A percentile compares a stretch with the other conserved stretches of the same genome.
These are phyloP conservation scores for Cytospora mali DNA, from an alignment of 2,329 filamentous ascomycete species.

Conservation along the genomic window DNA sequence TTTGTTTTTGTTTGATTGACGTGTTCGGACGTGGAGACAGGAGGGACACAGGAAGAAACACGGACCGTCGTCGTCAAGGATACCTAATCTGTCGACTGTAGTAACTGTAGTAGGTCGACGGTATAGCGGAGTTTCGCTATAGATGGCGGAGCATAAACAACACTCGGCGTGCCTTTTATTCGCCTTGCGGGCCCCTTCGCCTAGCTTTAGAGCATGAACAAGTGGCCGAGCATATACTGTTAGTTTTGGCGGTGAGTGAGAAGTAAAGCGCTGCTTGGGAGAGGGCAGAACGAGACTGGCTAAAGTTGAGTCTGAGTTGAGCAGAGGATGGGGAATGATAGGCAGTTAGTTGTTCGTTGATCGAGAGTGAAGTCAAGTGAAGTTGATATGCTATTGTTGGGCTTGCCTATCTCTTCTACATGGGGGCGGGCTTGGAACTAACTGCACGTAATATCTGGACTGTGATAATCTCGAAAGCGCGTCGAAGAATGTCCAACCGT, in stretches of 20 bases:
- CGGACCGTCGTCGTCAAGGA: constrained; percentile 1
- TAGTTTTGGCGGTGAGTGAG: neutral
- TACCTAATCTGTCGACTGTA: constrained; percentile 4
- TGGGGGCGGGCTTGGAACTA: neutral
- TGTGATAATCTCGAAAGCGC: neutral
- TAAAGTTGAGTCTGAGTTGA: neutral
- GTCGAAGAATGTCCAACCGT: neutral
- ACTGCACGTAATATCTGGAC: neutral
- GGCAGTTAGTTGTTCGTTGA: too few species aligned
- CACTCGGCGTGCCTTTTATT: constrained; percentile 15
- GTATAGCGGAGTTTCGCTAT: constrained; percentile 23
- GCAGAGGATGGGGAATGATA: neutral
- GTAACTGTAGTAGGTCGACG: constrained; percentile 12
- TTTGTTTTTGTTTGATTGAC: neutral
- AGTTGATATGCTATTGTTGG: neutral
- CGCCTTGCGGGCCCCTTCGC: neutral
- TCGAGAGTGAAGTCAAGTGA: neutral
- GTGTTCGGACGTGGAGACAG: constrained; percentile 9
- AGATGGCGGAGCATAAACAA: constrained; percentile 24
- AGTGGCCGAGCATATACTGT: neutral
- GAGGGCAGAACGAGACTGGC: neutral
- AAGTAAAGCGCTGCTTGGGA: neutral
- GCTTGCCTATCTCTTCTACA: neutral
- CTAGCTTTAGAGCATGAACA: constrained; percentile 21
- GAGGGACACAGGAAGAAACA: constrained; percentile 8